Base-by-base conservation (phyloP, 208 protist species). In the Crithidia bombi region DNA sequence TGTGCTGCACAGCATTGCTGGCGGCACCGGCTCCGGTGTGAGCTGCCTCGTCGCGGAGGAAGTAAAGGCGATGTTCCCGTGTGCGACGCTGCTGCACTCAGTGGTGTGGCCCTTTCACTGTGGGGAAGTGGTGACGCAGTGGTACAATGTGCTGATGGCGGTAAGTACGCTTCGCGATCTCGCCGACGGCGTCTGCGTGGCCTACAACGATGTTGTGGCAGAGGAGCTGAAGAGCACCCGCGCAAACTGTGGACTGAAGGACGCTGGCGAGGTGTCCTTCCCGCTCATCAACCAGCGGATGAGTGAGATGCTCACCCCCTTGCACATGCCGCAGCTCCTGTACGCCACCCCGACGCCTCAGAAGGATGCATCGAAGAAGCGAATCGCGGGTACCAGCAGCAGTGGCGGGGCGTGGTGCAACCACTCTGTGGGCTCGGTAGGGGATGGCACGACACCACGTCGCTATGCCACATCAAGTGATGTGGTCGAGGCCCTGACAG, bases 21-120 rank as follows among this genome's bases (percentile, higher is more conserved):
- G 95, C 11, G 95, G 95, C 23, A 98, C 95, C 5, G 95, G 95
- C 19, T 92, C 86, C 32, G 95, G 95, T 0, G 86, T 98, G 23
- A 84, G 93, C 38, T 93, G 79, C 44, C 63, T 90, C 5, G 79
- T 98, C 1, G 69, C 92, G 1, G 91, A 97, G 39, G 65, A 83
- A 9, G 65, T 95, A 7, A 78, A 83, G 47, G 69, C 87, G 14
- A 55, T 79, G 35, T 96, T 88, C 54, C 89, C 91, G 14, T 70
- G 49, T 25, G 65, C 79, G 19, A 64, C 79, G 15, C 57, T 96
- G 9, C 67, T 92, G 30, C 82, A 93, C 65, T 81, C 85, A 5
- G 65, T 84, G 12, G 89, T 97, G 44, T 93, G 88, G 82, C 93
- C 93, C 0, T 93, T 94, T 63, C 26, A 65, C 21, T 78, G 65